Evolutionary conservation across 169 alveolate genomes (phyloP).

Genomic region (Blepharisma undulans): DNA sequence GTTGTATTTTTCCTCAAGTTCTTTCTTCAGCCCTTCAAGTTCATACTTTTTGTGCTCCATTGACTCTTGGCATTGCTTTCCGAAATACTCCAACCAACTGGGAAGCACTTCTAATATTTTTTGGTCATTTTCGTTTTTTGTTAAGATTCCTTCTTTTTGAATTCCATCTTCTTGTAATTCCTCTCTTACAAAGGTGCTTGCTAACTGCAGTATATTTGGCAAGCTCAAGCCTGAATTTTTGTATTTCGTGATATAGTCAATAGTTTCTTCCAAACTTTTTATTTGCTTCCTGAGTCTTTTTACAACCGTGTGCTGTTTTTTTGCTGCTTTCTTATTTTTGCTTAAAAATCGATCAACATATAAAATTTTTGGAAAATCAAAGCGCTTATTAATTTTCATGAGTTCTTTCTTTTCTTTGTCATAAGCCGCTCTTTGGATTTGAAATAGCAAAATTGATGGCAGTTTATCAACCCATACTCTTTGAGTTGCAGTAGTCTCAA

Average conservation of each 20-base stretch:
- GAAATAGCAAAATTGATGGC: constrained; percentile 17
- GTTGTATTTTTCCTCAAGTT: not conserved
- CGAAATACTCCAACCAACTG: not conserved
- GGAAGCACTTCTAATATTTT: not conserved
- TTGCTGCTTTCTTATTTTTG: not conserved
- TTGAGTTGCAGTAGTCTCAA: not conserved
- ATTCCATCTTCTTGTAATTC: not conserved
- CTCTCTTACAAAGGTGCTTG: not conserved
- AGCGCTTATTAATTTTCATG: not conserved
- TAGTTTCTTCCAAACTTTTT: not conserved
- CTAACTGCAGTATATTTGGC: not conserved
- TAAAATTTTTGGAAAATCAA: constrained; percentile 16
- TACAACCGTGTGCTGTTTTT: not conserved
- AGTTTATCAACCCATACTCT: constrained; percentile 25
- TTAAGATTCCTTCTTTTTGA: not conserved
- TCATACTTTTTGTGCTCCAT: not conserved
- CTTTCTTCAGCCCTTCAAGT: not conserved
- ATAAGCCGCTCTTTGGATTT: constrained; percentile 19
- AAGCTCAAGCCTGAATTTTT: not conserved
- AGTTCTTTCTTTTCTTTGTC: not conserved
- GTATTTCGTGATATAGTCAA: not conserved
- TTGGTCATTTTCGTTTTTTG: not conserved
- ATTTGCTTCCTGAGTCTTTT: not conserved
- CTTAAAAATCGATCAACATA: constrained; percentile 31
- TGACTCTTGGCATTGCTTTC: not conserved